These are phyloP conservation scores for Vararia minispora DNA, from an alignment of 768 basidiomycete species.

Conservation along the genomic window DNA sequence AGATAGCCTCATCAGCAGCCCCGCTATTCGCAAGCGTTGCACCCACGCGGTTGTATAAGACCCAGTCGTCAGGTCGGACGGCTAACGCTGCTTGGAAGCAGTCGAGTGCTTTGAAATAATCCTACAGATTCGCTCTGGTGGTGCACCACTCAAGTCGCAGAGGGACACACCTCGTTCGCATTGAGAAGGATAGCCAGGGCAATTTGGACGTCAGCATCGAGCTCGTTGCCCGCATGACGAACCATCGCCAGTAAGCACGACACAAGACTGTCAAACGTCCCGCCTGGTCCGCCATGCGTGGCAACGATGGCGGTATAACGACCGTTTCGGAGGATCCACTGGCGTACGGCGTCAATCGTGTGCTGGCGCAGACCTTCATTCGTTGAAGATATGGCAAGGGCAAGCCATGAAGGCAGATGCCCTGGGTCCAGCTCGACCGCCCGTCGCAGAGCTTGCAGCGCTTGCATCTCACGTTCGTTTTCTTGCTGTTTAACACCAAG, in stretches of 20 bases:
- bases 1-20: slow-evolving; percentile 64
- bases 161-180: slow-evolving; percentile 59
- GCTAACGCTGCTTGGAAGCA: slow-evolving; percentile 87
- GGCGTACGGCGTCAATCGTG: slow-evolving; percentile 71
- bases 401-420: slow-evolving; percentile 77
- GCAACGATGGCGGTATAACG: slow-evolving; percentile 37
- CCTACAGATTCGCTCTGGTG: slow-evolving; percentile 37
- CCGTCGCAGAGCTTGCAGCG: slow-evolving; percentile 73
- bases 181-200: slow-evolving; percentile 91
- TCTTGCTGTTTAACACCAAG: slow-evolving; percentile 97
- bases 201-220: slow-evolving; percentile 94
- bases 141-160: background rate
- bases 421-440: slow-evolving; percentile 73
- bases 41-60: slow-evolving; percentile 87
- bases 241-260: slow-evolving; percentile 79
- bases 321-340: slow-evolving; percentile 69
- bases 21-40: slow-evolving; percentile 92
- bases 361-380: slow-evolving; percentile 73
- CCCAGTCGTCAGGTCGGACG: slow-evolving; percentile 84
- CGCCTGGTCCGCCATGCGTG: slow-evolving; percentile 21
- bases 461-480: slow-evolving; percentile 89
- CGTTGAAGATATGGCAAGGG: slow-evolving; percentile 80
- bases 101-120: slow-evolving; percentile 86
- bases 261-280: slow-evolving; percentile 44
- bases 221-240: slow-evolving; percentile 40